Base-by-base conservation (phyloP, 345 rosid species). In the Hevea brasiliensis region DNA sequence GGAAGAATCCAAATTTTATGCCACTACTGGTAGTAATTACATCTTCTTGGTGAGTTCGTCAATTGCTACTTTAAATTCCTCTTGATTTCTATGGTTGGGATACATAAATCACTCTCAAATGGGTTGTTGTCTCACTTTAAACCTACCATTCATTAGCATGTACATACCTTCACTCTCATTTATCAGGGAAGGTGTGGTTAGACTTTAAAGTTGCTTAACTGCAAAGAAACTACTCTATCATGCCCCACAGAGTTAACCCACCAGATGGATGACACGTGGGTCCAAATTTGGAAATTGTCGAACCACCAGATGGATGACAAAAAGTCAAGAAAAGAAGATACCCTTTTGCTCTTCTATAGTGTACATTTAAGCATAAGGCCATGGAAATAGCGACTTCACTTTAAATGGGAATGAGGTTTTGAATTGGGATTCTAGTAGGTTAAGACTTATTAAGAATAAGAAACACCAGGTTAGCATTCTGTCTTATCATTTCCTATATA, bases 111-210 rank as follows among this genome's bases (percentile, higher is more conserved):
- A 50, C 20, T 40, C 62, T 23, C 23, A 54, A 21, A 23, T 23
- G 48, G 50, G 21, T 1, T 35, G 18, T 35, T 61, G 44, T 7
- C 35, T 6, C 37, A 32, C 10, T 20, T 15, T 11, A 26, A 47
- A 45, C 58, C 6, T 18, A 20, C 35, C 62, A n/a, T 60, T 53
- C 58, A 70, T 51, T 61, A 70, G 42, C 37, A 64, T 67, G 21
- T 65, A 58, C 69, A 26, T 37, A 42, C 45, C 53, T 24, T 13
- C 17, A 50, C 56, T 17, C 51, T 2, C 40, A 27, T 73, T 56
- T 63, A 64, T 29, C 54, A 41, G 35, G 51, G 29, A 68, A 32
- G 42, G 23, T 50, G 41, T 24, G 24, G 32, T 24, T 54, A 3
- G 35, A 3, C 12, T n/a, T n/a, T n/a, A n/a, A n/a, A n/a, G n/a